Evolutionary conservation across 192 early-diverging fungal genomes (phyloP), one percentile per base, ranked within the genome.

Genomic region (Coemansia umbellata): DNA sequence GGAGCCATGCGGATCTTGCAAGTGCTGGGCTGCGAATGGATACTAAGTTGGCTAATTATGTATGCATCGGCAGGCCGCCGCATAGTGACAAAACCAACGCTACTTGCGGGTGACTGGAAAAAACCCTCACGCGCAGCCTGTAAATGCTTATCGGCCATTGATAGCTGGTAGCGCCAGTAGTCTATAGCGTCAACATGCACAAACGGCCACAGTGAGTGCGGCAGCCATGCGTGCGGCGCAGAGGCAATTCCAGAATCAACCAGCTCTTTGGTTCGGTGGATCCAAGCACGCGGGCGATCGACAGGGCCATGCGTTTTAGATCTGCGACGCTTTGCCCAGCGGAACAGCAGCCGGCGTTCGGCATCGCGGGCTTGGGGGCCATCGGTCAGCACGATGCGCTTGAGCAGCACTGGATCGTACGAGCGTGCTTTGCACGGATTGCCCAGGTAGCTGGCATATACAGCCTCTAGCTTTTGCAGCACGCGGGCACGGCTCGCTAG

Each of bases 71-170:
- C 70, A 5, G 87, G 70, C 13, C 78, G 69, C 48, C 80, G 74
- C 73, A 87, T 87, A 4, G 87, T 91, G 13, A 91, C 87, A 53
- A 91, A 91, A 2, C 82, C 88, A 28, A 84, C 79, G 4, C 78
- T 78, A 7, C 84, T 48, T 1, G 41, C 49, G 5, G 53, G 49
- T 6, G 32, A 31, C 4, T 14, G 18, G 23, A 31, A 40, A 19
- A 62, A 61, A 26, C 14, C 14, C 10, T 56, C 48, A 19, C 64
- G 69, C 53, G 82, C 69, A 65, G 66, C 18, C 42, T 60, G 49
- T 27, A 76, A 40, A 23, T 26, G 57, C 42, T 65, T 58, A 60
- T 91, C 87, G 26, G 78, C 57, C 2, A 62, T 64, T 1, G 70
- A 51, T 57, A 88, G 81, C 45, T 65, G 57, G 13, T 66, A 56